These are phyloP conservation scores for Russula foetens DNA, from an alignment of 768 basidiomycete genomes.

Conservation along the genomic window DNA sequence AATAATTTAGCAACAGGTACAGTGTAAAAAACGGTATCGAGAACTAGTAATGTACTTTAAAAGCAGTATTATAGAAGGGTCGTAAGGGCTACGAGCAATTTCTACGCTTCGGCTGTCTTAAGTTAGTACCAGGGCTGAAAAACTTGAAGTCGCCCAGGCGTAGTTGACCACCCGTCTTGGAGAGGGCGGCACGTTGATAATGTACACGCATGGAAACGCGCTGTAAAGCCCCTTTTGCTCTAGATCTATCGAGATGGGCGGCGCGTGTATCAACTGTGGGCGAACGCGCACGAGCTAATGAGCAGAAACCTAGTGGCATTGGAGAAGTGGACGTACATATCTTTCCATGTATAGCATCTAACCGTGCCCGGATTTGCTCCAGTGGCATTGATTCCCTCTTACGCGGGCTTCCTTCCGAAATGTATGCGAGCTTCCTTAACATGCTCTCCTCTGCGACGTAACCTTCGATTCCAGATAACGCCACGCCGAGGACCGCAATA, in stretches of 20 bases:
- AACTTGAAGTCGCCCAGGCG: constrained; percentile 7
- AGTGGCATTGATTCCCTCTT: constrained; percentile 37
- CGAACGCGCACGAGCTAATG: not conserved
- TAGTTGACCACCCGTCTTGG: constrained; percentile 20
- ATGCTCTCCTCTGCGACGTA: constrained; percentile 43
- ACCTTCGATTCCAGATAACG: constrained; percentile 47
- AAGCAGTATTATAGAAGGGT: not conserved
- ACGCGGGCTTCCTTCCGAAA: constrained; percentile 22
- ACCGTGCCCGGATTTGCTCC: constrained; percentile 37
- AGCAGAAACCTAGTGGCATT: not conserved
- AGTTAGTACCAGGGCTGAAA: constrained; percentile 6
- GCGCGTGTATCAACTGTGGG: constrained; percentile 61
- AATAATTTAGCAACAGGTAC: not conserved
- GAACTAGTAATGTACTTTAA: constrained; percentile 20
- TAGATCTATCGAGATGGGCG: constrained; percentile 66
- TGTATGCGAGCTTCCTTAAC: constrained; percentile 1
- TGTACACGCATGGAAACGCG: constrained; percentile 52
- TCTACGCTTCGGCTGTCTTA: constrained; percentile 6
- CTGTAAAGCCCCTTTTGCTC: constrained; percentile 62
- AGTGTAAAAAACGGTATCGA: constrained; percentile 15
- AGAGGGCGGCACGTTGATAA: constrained; percentile 44
- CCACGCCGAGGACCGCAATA: constrained; percentile 49
- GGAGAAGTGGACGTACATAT: constrained; percentile 42
- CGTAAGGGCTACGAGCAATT: not conserved
- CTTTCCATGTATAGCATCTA: constrained; percentile 48